Conservation (phyloP, 768 basidiomycete genomes). For the Tricholomella constricta region DNA sequence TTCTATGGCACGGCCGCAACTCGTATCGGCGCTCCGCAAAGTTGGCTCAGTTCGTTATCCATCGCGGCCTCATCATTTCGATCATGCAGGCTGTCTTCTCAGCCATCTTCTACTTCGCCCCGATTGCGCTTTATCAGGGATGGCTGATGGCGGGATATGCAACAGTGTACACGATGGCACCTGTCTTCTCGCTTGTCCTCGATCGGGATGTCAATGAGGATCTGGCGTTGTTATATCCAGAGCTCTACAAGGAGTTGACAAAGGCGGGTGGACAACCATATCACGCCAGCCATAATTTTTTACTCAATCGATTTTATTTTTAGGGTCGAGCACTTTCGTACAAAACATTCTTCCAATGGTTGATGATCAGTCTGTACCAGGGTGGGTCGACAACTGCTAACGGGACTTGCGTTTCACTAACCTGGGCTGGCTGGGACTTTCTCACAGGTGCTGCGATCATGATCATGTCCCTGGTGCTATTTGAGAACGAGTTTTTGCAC, state of each 20-base stretch:
- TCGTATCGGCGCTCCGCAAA: slow-evolving; percentile 98
- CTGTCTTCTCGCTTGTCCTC: slow-evolving; percentile 95
- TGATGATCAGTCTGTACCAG: slow-evolving; percentile 97
- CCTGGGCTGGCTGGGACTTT: not conserved
- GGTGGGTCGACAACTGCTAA: slow-evolving; percentile 44
- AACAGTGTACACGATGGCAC: slow-evolving; percentile 97
- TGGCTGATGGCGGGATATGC: slow-evolving; percentile 98
- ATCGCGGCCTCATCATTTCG: slow-evolving; percentile 94
- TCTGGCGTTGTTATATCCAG: slow-evolving; percentile 92
- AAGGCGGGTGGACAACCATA: slow-evolving; percentile 59
- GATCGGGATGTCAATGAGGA: slow-evolving; percentile 97
- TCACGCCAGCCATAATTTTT: not conserved
- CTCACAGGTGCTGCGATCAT: slow-evolving; percentile 90
- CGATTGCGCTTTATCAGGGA: slow-evolving; percentile 96
- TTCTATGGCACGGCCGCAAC: slow-evolving; percentile 98
- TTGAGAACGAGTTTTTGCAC: slow-evolving; percentile 96
- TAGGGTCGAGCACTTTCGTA: slow-evolving; percentile 93
- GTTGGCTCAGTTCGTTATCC: slow-evolving; percentile 97
- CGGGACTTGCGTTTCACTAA: not conserved
- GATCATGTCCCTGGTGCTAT: slow-evolving; percentile 94
- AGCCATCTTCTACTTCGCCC: slow-evolving; percentile 90
- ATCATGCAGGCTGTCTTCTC: slow-evolving; percentile 98
- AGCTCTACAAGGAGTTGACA: slow-evolving; percentile 95
- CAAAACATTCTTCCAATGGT: slow-evolving; percentile 98
- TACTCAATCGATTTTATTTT: slow-evolving; percentile 1